These are phyloP conservation scores for Trichosporon faecale DNA, from an alignment of 1,284 basidiomycete species.

Conservation along the genomic window DNA sequence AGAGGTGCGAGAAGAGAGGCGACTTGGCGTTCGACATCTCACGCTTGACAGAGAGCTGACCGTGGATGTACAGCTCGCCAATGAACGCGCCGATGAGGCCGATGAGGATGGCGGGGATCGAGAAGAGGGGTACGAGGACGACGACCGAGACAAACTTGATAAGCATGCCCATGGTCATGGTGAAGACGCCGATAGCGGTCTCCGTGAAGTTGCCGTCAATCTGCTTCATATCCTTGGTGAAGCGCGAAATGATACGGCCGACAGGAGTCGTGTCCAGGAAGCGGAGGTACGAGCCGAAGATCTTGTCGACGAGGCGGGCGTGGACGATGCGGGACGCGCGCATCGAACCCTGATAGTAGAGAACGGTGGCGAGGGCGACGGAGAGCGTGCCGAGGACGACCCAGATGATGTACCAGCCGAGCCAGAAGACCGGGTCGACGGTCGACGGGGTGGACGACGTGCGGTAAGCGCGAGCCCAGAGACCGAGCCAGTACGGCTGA, in stretches of 20 bases:
- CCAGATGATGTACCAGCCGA: slow-evolving; percentile 56
- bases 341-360: slow-evolving; percentile 54
- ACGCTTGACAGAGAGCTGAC: slow-evolving; percentile 68
- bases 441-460: slow-evolving; percentile 33
- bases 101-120: slow-evolving; percentile 49
- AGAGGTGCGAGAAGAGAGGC: slow-evolving; percentile 68
- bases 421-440: slow-evolving; percentile 52
- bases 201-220: slow-evolving; percentile 50
- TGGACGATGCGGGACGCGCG: slow-evolving; percentile 62
- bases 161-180: slow-evolving; percentile 50
- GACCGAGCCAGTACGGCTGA: slow-evolving; percentile 61
- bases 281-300: slow-evolving; percentile 61
- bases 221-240: slow-evolving; percentile 60
- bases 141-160: slow-evolving; percentile 56
- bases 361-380: slow-evolving; percentile 44
- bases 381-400: slow-evolving; percentile 37
- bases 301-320: slow-evolving; percentile 57
- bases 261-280: slow-evolving; percentile 62
- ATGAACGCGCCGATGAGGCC: slow-evolving; percentile 56
- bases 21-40: slow-evolving; percentile 66
- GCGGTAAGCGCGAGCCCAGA: slow-evolving; percentile 62
- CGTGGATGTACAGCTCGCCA: slow-evolving; percentile 60
- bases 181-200: slow-evolving; percentile 40
- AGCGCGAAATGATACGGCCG: slow-evolving; percentile 61
- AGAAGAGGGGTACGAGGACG: slow-evolving; percentile 56